Evolutionary conservation across 306 rosid species (phyloP), one percentile per base, ranked within the genome.

Genomic region (Myrica gale): DNA sequence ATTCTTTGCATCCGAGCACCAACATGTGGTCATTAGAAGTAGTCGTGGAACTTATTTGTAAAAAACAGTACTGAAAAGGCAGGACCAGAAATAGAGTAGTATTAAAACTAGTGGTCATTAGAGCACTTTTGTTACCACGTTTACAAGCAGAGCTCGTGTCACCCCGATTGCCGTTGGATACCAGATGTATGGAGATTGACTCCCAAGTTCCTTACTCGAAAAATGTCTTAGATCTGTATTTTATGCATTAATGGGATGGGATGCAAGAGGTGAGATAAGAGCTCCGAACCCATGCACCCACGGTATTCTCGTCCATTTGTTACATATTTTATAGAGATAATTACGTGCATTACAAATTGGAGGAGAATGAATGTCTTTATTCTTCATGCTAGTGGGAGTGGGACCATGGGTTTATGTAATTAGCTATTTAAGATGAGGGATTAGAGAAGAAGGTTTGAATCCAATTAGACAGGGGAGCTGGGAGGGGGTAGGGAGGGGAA

Each of bases 261-360:
- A 78, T 70, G 63, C 5, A 50, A 19, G 83, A 43, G 62, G 74
- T 72, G 90, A 84, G 91, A 85, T 87, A 73, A 57, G 53, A 48
- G 76, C 81, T 78, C 80, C 69, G 65, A 11, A 67, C 21, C 20
- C 4, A 68, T 51, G 69, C 63, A 73, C 79, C 76, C 84, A 85
- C 76, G 76, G 78, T 69, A 83, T 80, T 78, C 79, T 78, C 76
- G 73, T 76, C 88, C 87, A 80, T 78, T 85, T 76, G 86, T 83
- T 47, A 39, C 68, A 68, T 72, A 73, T 63, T 37, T 39, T 52
- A 48, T 43, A 65, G 50, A 50, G 44, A 76, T 75, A 55, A 39
- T 44, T 39, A 50, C 60, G 16, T 12, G 69, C 15, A 51, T 23
- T 68, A 21, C 61, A 69, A 70, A 81, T 70, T 17, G 54, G 60